Evolutionary conservation across 2,329 filamentous ascomycete genomes (phyloP), one percentile per base, ranked within the genome.

Genomic region (Clonostachys rhizophaga): DNA sequence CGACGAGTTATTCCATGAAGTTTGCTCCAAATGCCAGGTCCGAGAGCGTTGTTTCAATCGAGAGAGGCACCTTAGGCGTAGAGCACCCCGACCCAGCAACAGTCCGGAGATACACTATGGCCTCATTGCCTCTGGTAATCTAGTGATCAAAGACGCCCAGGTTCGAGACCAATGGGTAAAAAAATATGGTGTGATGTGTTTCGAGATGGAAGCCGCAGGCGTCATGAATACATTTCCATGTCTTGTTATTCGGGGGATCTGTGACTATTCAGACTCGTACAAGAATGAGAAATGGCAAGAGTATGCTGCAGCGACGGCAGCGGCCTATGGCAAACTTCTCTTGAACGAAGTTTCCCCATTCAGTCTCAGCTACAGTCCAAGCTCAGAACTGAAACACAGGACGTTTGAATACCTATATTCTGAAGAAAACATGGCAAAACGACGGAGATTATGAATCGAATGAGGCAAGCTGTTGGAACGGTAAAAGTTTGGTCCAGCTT

Each of bases 231-330:
- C 65, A 54, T 60, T 61, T 6, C 55, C 58, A 1, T 58, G 51
- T 34, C 44, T 68, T 2, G 53, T 67, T 5, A 59, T 69, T 47
- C 64, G 64, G 40, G 62, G 64, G 6, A 60, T 64, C 7, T 62
- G 58, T 46, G 61, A 68, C 50, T 69, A 68, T 47, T 57, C 62
- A 1, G 66, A 69, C 47, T 57, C 60, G 24, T 65, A 68, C 48
- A 65, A 67, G 49, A 61, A 53, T 40, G 60, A 63, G 20, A 47
- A 37, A 8, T 68, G 61, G 62, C 63, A 68, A 37, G 43, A 47
- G 3, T 68, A 65, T 54, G 64, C 64, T 6, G 60, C 65, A 2
- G 56, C 55, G 0, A 57, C 55, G 5, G 63, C 64, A 6, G 63
- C 64, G 1, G 57, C 62, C 7, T 50, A 43, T 36, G 43, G 43